phyloP scores from a whole-genome alignment of 2,329 filamentous ascomycete genomes.

The Alternaria alternata region DNA sequence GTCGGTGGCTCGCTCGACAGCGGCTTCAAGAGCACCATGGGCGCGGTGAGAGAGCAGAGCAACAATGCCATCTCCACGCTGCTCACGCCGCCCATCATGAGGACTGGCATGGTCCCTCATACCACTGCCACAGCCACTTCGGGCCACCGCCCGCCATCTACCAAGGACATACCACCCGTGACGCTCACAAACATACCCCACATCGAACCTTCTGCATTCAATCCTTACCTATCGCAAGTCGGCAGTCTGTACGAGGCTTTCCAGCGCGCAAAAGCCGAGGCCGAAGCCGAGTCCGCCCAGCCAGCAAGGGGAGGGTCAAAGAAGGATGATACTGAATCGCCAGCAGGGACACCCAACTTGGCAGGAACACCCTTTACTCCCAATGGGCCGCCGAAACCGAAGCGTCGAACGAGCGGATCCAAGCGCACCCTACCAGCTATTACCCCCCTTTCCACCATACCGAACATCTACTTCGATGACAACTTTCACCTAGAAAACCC shows the following conservation, averaged over 20 bases:
- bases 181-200: slow-evolving; percentile 86
- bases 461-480: slow-evolving; percentile 91
- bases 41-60: slow-evolving; percentile 74
- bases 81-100: slow-evolving; percentile 87
- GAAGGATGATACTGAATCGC: slow-evolving; percentile 54
- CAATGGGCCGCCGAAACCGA: slow-evolving; percentile 58
- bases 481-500: slow-evolving; percentile 96
- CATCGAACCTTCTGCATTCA: slow-evolving; percentile 81
- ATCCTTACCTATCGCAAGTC: slow-evolving; percentile 83
- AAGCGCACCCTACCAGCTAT: slow-evolving; percentile 73
- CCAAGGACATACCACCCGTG: slow-evolving; percentile 91
- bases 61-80: slow-evolving; percentile 95
- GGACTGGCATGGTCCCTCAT: slow-evolving; percentile 85
- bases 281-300: slow-evolving; percentile 67
- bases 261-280: slow-evolving; percentile 79
- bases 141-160: slow-evolving; percentile 81
- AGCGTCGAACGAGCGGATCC: slow-evolving; percentile 60
- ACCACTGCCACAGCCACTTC: slow-evolving; percentile 73
- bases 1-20: slow-evolving; percentile 84
- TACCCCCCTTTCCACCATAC: slow-evolving; percentile 90
- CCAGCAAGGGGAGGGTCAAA: slow-evolving; percentile 57
- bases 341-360: slow-evolving; percentile 50
- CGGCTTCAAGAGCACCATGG: slow-evolving; percentile 64
- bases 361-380: slow-evolving; percentile 54
- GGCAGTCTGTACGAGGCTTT: slow-evolving; percentile 89